A percentile compares a stretch with the other conserved stretches of the same genome.
These are phyloP conservation scores for Fagopyrum esculentum DNA, from an alignment of 148 eudicot genomes.

Conservation along the genomic window DNA sequence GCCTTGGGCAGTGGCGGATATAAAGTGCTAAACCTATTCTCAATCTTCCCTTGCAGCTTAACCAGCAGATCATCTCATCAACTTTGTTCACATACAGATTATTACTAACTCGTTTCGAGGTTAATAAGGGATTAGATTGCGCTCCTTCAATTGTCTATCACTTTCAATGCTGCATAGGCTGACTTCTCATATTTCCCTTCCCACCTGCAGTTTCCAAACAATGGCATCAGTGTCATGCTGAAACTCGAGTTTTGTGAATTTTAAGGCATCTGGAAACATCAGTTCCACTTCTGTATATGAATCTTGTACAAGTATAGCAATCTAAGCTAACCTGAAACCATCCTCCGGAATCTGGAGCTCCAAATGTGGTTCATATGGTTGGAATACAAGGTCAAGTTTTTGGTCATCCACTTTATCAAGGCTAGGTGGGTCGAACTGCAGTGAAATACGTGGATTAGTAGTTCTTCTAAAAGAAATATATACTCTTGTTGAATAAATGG, in stretches of 20 bases:
- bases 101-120: not conserved
- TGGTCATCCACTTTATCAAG: slow-evolving; percentile 57
- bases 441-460: not conserved
- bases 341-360: slow-evolving; percentile 82
- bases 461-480: not conserved
- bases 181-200: slow-evolving; percentile 83
- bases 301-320: not conserved
- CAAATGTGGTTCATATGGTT: slow-evolving; percentile 54
- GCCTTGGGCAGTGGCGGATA: not conserved
- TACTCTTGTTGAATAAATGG: not conserved
- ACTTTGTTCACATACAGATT: not conserved
- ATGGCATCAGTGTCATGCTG: not conserved
- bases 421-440: slow-evolving; percentile 87
- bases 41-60: slow-evolving; percentile 1
- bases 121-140: not conserved
- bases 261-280: not conserved
- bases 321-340: slow-evolving; percentile 46
- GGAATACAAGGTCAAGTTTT: slow-evolving; percentile 52
- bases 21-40: not conserved
- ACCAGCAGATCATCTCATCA: not conserved
- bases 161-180: slow-evolving; percentile 27
- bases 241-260: not conserved
- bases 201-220: slow-evolving; percentile 52
- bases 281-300: not conserved
- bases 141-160: not conserved